These are phyloP conservation scores for Sergeia podlipaevii DNA, from an alignment of 208 protist species.

Conservation along the genomic window DNA sequence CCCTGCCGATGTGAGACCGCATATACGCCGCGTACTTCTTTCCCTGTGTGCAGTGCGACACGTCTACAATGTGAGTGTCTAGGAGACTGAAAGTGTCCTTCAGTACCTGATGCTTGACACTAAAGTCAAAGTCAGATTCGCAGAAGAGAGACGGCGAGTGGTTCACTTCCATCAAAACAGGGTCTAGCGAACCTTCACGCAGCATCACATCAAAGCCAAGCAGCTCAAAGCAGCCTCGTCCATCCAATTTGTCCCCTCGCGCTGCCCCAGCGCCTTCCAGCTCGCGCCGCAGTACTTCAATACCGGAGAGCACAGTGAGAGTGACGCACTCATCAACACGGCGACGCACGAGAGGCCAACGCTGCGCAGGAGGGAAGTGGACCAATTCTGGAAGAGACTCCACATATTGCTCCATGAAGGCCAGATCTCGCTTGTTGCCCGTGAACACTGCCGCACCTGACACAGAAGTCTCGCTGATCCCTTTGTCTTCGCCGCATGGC, in stretches of 20 bases:
- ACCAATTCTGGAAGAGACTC: too few relatives aligned
- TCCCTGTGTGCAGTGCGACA: conserved; percentile 7
- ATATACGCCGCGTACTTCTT: conserved; percentile 12
- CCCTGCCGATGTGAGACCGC: not conserved
- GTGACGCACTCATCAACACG: conserved; percentile 65
- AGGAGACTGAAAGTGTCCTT: conserved; percentile 62
- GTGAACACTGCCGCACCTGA: conserved; percentile 17
- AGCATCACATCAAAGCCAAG: conserved; percentile 89
- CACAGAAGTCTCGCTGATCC: conserved; percentile 3
- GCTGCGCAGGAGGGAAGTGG: conserved; percentile 11
- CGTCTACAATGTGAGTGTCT: conserved; percentile 32
- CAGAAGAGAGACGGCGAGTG: conserved; percentile 88
- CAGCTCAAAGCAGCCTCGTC: conserved; percentile 82
- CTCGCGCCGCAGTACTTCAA: conserved; percentile 66
- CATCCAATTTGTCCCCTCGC: conserved; percentile 40
- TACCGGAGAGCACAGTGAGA: conserved; percentile 84
- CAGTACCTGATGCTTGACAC: conserved; percentile 71
- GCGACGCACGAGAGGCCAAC: conserved; percentile 50
- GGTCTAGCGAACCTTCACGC: conserved; percentile 28
- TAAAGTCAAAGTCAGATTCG: conserved; percentile 76
- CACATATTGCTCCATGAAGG: conserved; percentile 37
- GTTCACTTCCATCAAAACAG: conserved; percentile 90
- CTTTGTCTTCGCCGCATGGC: conserved; percentile 9
- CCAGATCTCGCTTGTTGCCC: conserved; percentile 55
- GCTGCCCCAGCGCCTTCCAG: conserved; percentile 53